A percentile compares a stretch with the other conserved stretches of the same genome.
Evolutionary conservation across 306 rosid genomes (phyloP).

Genomic region (Vigna nakashimae): DNA sequence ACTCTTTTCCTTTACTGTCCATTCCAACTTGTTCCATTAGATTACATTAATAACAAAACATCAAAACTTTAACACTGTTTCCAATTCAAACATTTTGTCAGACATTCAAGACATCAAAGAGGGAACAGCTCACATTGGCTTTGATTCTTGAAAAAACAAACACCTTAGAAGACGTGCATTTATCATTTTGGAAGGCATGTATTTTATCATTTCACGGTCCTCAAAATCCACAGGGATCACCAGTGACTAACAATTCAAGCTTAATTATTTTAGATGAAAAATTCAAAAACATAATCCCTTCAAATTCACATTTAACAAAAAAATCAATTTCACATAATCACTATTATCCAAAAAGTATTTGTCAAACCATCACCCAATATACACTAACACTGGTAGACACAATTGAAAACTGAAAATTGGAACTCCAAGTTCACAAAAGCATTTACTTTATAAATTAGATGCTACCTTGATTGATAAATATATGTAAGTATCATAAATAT

Average conservation of each 20-base stretch:
- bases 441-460: no score
- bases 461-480: no score
- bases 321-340: background rate
- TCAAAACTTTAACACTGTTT: conserved; percentile 4
- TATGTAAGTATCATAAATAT: no score
- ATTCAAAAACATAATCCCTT: background rate
- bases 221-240: conserved; percentile 24
- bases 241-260: conserved; percentile 8
- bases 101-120: background rate
- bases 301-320: background rate
- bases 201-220: background rate
- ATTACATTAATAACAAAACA: conserved; percentile 7
- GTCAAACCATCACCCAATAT: background rate
- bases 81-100: conserved; percentile 22
- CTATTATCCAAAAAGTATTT: background rate
- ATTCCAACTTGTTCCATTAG: background rate
- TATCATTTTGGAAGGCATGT: background rate
- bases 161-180: background rate
- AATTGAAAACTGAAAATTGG: conserved; percentile 5
- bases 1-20: background rate
- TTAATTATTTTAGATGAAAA: conserved; percentile 5
- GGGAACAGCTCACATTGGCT: conserved; percentile 7
- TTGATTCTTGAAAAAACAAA: background rate
- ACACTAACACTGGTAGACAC: background rate
- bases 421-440: no score